phyloP scores from a whole-genome alignment of 371 early-diverging fungal genomes.

The Mucor racemosus region DNA sequence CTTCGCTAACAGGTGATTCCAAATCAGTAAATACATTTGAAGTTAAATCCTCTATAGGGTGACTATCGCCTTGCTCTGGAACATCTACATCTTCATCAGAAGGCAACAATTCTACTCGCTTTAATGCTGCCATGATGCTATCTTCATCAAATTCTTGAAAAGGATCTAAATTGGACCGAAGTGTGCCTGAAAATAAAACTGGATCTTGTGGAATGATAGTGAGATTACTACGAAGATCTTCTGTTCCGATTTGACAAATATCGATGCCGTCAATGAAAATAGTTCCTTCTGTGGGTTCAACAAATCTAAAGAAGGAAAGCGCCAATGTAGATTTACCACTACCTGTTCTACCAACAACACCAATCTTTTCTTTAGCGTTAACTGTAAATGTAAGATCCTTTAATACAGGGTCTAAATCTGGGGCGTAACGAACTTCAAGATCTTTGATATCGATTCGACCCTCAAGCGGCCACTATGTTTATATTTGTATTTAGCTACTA shows the following conservation, averaged over 20 bases:
- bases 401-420: constrained; percentile 69
- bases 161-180: constrained; percentile 74
- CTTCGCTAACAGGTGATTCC: constrained; percentile 56
- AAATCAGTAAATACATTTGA: constrained; percentile 32
- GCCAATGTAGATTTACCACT: constrained; percentile 82
- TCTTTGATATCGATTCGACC: constrained; percentile 70
- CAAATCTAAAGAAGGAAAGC: constrained; percentile 75
- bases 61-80: neutral
- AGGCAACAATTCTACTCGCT: constrained; percentile 53
- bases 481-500: too few relatives aligned
- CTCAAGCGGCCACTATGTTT: constrained; percentile 65
- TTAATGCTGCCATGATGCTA: constrained; percentile 68
- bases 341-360: constrained; percentile 80
- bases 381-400: constrained; percentile 65
- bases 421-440: constrained; percentile 67
- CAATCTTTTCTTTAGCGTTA: constrained; percentile 71
- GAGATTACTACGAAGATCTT: constrained; percentile 70
- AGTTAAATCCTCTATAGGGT: neutral
- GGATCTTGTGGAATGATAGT: constrained; percentile 89
- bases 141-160: constrained; percentile 62
- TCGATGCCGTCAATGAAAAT: constrained; percentile 81
- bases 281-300: constrained; percentile 69
- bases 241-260: constrained; percentile 71
- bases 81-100: constrained; percentile 21
- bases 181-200: constrained; percentile 77